phyloP scores from a whole-genome alignment of 345 rosid species.

The Bruguiera sexangula region DNA sequence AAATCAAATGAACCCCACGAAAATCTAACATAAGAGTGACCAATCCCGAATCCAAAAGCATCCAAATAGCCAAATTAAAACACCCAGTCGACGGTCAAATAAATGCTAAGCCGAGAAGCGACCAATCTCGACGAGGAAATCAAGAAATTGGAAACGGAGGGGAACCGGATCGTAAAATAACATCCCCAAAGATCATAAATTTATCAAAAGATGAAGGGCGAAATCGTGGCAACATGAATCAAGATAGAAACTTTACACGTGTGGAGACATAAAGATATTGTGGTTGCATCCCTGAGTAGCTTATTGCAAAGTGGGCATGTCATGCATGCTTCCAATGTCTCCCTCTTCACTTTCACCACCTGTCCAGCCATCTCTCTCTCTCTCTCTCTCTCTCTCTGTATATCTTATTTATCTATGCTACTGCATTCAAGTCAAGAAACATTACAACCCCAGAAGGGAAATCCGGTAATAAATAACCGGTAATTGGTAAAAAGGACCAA shows the following conservation, averaged over 20 bases:
- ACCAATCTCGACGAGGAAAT: conserved; percentile 20
- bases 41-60: conserved; percentile 2
- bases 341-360: conserved; percentile 52
- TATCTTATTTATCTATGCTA: background rate
- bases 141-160: conserved; percentile 9
- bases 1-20: too few relatives aligned
- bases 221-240: background rate
- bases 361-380: conserved; percentile 35
- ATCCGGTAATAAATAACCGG: background rate
- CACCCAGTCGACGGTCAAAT: background rate
- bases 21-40: too few relatives aligned
- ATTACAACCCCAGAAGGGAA: background rate
- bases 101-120: background rate
- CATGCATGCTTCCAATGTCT: conserved; percentile 61
- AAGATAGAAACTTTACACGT: conserved; percentile 47
- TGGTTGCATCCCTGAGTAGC: conserved; percentile 63
- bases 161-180: conserved; percentile 13
- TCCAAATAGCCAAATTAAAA: background rate
- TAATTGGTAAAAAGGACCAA: background rate
- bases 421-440: conserved; percentile 1
- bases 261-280: conserved; percentile 74
- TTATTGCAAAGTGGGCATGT: conserved; percentile 67
- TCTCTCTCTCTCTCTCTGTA: background rate
- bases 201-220: background rate
- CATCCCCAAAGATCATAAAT: conserved; percentile 16